Base-by-base conservation (phyloP, 768 basidiomycete genomes). In the Mycena amicta region DNA sequence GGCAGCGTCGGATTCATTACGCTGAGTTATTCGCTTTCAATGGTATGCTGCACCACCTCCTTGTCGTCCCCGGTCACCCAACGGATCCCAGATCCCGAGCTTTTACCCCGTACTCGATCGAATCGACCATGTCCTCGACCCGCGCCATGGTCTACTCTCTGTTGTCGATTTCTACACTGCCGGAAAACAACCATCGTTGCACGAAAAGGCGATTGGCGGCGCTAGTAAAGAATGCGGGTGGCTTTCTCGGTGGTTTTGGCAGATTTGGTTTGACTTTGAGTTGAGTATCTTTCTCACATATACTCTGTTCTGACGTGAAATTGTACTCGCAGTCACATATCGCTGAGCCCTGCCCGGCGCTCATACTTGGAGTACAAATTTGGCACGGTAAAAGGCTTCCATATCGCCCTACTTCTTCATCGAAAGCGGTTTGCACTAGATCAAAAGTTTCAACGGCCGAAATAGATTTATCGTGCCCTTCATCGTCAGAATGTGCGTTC, bases 341-440 rank as follows among this genome's bases (percentile, higher is more conserved):
- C 78, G 16, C 70, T 83, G 8, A 79, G 80, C 23, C 83, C 84
- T 6, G 81, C 83, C 26, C 73, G 88, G 30, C 78, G 88, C 20
- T 83, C 87, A 52, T 92, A 91, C 69, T 78, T 92, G 30, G 90
- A 92, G 70, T 89, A 90, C 71, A 83, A 83, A 56, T 90, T 90
- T 71, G 88, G 88, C 39, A 90, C 89, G 26, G 83, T 87, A 49
- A 18, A 39, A 26, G 6, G 50, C 53, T 37, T 20, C 25, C 28
- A 49, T n/a, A 43, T 4, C 53, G 31, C 27, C n/a, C n/a, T n/a
- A n/a, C n/a, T 40, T 37, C 50, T 12, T n/a, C 28, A 11, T n/a
- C 64, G 52, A 54, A 16, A 28, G 52, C 23, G 31, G 15, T 4
- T 22, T 28, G 25, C 25, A 22, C 57, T 4, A 82, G 80, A 73